Base-by-base conservation (phyloP, 129 eudicot species). In the Centrapalus pauciflorus region DNA sequence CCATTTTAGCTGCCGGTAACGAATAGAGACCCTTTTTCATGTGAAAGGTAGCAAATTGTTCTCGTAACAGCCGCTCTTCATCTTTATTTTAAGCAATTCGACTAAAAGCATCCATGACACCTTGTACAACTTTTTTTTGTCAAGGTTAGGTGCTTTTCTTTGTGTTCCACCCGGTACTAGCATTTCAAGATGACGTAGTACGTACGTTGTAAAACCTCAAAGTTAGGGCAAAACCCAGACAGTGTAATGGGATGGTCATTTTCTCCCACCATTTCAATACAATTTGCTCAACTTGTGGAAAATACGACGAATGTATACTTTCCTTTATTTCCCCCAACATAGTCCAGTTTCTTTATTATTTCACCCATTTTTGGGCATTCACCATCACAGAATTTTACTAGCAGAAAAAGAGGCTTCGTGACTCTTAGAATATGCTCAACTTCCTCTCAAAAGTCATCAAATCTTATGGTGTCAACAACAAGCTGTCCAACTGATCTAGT, bases 291-390 rank as follows among this genome's bases (percentile, higher is more conserved):
- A 66, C 60, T 3, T 29, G 1, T 13, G 45, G 28, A 28, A 32
- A 60, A 32, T 37, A 21, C 8, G 5, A 4, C 0, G 11, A 11
- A 61, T 35, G 37, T 19, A 61, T 61, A 37, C 3, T 38, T 43
- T 49, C 58, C 61, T 33, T 50, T 1, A 67, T 67, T 35, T 33
- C 60, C 7, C 62, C 72, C 6, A 51, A 35, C 72, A 67, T 67
- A 35, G 20, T 51, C 61, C 61, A 17, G 51, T 6, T 25, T 19
- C 33, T 32, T 20, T 2, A 29, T 16, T 66, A 66, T 45, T n/a
- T n/a, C n/a, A n/a, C n/a, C n/a, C n/a, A n/a, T n/a, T n/a, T n/a
- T n/a, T n/a, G n/a, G n/a, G n/a, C n/a, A n/a, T n/a, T n/a, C n/a
- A n/a, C n/a, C n/a, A 4, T 50, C 23, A 7, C 58, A 4, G 6